phyloP scores from a whole-genome alignment of 1,284 basidiomycete species.

The Albatrellus sp. region DNA sequence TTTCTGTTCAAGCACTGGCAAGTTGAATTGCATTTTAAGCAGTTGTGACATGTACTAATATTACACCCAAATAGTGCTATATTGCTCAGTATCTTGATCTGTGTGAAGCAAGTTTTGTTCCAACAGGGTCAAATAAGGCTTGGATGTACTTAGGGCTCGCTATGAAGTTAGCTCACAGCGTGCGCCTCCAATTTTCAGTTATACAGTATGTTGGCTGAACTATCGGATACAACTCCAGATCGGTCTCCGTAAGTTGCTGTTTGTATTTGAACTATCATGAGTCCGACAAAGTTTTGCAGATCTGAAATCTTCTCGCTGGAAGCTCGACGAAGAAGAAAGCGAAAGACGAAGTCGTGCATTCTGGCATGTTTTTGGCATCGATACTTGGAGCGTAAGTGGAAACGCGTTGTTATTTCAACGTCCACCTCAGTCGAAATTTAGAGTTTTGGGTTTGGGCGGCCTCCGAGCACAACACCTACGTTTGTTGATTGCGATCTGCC shows the following conservation, averaged over 20 bases:
- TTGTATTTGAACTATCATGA: background rate
- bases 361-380: slow-evolving; percentile 49
- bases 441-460: slow-evolving; percentile 54
- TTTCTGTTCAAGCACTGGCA: slow-evolving; percentile 40
- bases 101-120: slow-evolving; percentile 32
- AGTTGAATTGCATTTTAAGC: slow-evolving; percentile 10
- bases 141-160: slow-evolving; percentile 49
- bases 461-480: slow-evolving; percentile 37
- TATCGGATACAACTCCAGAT: slow-evolving; percentile 27
- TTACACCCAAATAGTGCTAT: slow-evolving; percentile 28
- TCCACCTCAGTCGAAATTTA: slow-evolving; percentile 13
- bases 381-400: slow-evolving; percentile 42
- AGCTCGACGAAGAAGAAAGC: slow-evolving; percentile 30
- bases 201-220: background rate
- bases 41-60: background rate
- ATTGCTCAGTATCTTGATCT: slow-evolving; percentile 46
- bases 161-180: slow-evolving; percentile 43
- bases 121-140: slow-evolving; percentile 30
- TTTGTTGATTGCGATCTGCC: slow-evolving; percentile 48
- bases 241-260: slow-evolving; percentile 40
- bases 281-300: slow-evolving; percentile 26
- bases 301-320: slow-evolving; percentile 47
- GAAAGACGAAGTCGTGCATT: slow-evolving; percentile 42
- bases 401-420: no score
- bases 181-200: slow-evolving; percentile 18